Conservation (phyloP, 2,329 filamentous ascomycete species). For the Xylariaceae sp. region DNA sequence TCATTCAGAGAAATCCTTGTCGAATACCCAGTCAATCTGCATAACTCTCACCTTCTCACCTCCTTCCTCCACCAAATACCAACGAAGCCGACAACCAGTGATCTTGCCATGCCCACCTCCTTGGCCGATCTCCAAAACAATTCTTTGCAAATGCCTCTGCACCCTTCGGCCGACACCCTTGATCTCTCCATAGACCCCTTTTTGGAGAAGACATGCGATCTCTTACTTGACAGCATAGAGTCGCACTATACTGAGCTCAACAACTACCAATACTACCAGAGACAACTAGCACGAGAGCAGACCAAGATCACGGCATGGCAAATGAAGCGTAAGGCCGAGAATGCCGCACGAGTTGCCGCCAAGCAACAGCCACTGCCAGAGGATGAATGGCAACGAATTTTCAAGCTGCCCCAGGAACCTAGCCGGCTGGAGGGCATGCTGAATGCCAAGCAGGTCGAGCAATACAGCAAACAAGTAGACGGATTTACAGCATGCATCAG, state of each 20-base stretch:
- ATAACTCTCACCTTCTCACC: slow-evolving; percentile 96
- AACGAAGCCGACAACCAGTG: slow-evolving; percentile 56
- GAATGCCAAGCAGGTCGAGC: slow-evolving; percentile 93
- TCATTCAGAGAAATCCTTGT: slow-evolving; percentile 90
- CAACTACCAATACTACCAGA: slow-evolving; percentile 97
- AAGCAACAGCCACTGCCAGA: slow-evolving; percentile 89
- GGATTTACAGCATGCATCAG: slow-evolving; percentile 88
- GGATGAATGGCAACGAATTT: slow-evolving; percentile 96
- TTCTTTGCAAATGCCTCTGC: slow-evolving; percentile 60
- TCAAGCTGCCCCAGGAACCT: slow-evolving; percentile 95
- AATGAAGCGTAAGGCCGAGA: slow-evolving; percentile 93
- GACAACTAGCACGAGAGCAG: slow-evolving; percentile 89
- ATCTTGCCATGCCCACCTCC: slow-evolving; percentile 72
- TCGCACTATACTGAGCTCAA: slow-evolving; percentile 97
- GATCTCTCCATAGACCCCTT: slow-evolving; percentile 95
- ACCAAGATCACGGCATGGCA: slow-evolving; percentile 96
- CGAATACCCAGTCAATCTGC: slow-evolving; percentile 82
- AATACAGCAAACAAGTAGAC: slow-evolving; percentile 96
- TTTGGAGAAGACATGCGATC: slow-evolving; percentile 96
- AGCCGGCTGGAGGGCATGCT: slow-evolving; percentile 90
- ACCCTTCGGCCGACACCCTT: slow-evolving; percentile 84
- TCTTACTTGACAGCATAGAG: slow-evolving; percentile 94
- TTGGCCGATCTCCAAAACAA: slow-evolving; percentile 72
- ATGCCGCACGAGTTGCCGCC: slow-evolving; percentile 73
- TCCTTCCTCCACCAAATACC: slow-evolving; percentile 93